A percentile compares a stretch with the other conserved stretches of the same genome.
Conservation (phyloP, 768 basidiomycete species). For the Hericium rajendrae region DNA sequence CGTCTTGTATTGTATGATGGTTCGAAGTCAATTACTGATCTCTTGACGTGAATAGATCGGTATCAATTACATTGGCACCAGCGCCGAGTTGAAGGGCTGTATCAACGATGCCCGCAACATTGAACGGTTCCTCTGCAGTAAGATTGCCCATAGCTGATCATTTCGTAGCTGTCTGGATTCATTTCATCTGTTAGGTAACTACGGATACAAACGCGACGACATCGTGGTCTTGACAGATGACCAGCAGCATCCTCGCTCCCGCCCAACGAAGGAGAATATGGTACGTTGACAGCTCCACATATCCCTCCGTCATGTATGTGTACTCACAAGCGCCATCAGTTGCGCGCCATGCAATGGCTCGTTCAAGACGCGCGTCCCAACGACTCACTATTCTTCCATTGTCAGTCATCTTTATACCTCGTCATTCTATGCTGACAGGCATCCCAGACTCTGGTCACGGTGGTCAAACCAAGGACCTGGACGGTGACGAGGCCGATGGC, state of each 20-base stretch:
- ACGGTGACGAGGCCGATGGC: slow-evolving; percentile 76
- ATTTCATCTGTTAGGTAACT: slow-evolving; percentile 23
- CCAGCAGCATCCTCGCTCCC: slow-evolving; percentile 29
- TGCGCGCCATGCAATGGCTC: slow-evolving; percentile 51
- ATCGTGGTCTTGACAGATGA: slow-evolving; percentile 53
- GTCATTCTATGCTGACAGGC: not conserved
- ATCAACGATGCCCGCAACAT: slow-evolving; percentile 54
- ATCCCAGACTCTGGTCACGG: slow-evolving; percentile 83
- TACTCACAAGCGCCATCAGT: slow-evolving; percentile 14
- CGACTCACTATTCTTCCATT: slow-evolving; percentile 47
- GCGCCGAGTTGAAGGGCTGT: slow-evolving; percentile 38
- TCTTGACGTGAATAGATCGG: slow-evolving; percentile 31
- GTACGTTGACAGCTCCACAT: slow-evolving; percentile 15
- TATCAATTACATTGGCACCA: slow-evolving; percentile 40
- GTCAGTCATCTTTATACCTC: slow-evolving; percentile 16
- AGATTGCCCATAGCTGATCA: slow-evolving; percentile 4
- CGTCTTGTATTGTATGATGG: slow-evolving; percentile 10
- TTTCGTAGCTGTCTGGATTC: not conserved
- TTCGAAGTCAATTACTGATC: too few species aligned
- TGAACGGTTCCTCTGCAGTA: slow-evolving; percentile 35
- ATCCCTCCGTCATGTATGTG: not conserved
- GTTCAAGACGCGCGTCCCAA: slow-evolving; percentile 43
- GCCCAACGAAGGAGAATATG: slow-evolving; percentile 47
- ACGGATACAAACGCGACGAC: slow-evolving; percentile 40
- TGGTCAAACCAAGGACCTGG: slow-evolving; percentile 72